Evolutionary conservation across 345 rosid genomes (phyloP).

Genomic region (Turritis glabra): DNA sequence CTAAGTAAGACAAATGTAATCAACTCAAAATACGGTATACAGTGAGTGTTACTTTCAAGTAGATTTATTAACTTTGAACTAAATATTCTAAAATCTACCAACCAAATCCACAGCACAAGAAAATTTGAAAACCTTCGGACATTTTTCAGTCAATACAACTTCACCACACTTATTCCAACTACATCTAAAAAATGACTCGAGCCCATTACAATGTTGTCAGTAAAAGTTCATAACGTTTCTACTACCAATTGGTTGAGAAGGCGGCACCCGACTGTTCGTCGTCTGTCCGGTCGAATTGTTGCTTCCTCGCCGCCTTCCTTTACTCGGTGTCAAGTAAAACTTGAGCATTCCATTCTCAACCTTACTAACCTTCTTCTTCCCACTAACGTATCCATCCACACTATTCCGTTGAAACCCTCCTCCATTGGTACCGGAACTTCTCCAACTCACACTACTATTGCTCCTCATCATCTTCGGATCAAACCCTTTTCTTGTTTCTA

Average conservation of each 20-base stretch:
- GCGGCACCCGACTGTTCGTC: constrained; percentile 50
- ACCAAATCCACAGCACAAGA: constrained; percentile 15
- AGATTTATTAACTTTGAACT: constrained; percentile 5
- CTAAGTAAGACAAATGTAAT: neutral
- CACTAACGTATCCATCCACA: constrained; percentile 56
- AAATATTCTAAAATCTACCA: neutral
- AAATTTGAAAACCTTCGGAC: constrained; percentile 8
- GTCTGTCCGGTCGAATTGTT: constrained; percentile 39
- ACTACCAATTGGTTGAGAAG: constrained; percentile 70
- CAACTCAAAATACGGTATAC: constrained; percentile 4
- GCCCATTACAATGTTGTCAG: constrained; percentile 42
- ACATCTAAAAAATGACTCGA: constrained; percentile 2
- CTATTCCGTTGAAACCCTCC: constrained; percentile 47
- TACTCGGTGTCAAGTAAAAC: constrained; percentile 75
- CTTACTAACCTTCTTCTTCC: constrained; percentile 56
- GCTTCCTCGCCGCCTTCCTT: constrained; percentile 64
- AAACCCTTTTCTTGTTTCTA: constrained; percentile 57
- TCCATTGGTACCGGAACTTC: constrained; percentile 58
- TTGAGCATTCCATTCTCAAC: constrained; percentile 78
- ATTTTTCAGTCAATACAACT: constrained; percentile 11
- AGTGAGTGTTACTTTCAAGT: no score
- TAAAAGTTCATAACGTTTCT: constrained; percentile 76
- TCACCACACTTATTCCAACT: constrained; percentile 29
- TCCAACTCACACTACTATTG: constrained; percentile 95
- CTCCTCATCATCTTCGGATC: constrained; percentile 81